Percentiles rank a stretch among this genome's conserved stretches.
These are phyloP conservation scores for Phalaenopsis equestris DNA, from an alignment of 106 monocot genomes.

Conservation along the genomic window DNA sequence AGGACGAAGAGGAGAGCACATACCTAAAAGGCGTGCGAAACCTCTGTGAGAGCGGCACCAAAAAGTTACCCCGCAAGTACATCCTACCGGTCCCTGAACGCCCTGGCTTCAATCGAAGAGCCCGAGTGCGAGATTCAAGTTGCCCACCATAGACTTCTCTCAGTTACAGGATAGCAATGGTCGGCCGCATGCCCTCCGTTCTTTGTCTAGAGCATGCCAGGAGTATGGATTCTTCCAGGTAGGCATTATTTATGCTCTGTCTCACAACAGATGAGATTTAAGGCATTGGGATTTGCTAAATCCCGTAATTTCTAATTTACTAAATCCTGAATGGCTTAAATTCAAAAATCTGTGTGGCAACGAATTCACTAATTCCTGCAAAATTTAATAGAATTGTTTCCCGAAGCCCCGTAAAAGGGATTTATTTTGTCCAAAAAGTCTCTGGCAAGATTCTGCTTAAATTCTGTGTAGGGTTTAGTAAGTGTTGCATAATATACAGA, in stretches of 20 bases:
- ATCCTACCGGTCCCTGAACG: slow-evolving; percentile 44
- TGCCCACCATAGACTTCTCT: slow-evolving; percentile 46
- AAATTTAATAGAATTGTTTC: no score
- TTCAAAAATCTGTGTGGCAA: no score
- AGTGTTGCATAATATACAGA: no score
- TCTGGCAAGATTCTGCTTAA: no score
- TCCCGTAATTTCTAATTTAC: no score
- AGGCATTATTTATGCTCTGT: neutral
- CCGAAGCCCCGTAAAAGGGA: no score
- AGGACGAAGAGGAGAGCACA: neutral
- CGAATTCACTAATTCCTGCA: neutral
- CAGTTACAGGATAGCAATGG: slow-evolving; percentile 10
- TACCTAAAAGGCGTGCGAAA: slow-evolving; percentile 44
- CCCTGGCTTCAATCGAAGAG: neutral
- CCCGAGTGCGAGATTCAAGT: neutral
- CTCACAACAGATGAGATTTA: no score
- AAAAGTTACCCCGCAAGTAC: slow-evolving; percentile 32
- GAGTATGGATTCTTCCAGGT: slow-evolving; percentile 78
- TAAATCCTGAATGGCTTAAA: no score
- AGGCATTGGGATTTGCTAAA: no score
- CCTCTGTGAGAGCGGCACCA: slow-evolving; percentile 43
- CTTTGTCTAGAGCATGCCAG: slow-evolving; percentile 36
- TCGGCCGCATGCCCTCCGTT: slow-evolving; percentile 16
- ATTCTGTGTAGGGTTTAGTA: neutral
- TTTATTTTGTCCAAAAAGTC: no score